These are phyloP conservation scores for Arthrobotrys pseudoclavata DNA, from an alignment of 2,329 filamentous ascomycete species.

Conservation along the genomic window DNA sequence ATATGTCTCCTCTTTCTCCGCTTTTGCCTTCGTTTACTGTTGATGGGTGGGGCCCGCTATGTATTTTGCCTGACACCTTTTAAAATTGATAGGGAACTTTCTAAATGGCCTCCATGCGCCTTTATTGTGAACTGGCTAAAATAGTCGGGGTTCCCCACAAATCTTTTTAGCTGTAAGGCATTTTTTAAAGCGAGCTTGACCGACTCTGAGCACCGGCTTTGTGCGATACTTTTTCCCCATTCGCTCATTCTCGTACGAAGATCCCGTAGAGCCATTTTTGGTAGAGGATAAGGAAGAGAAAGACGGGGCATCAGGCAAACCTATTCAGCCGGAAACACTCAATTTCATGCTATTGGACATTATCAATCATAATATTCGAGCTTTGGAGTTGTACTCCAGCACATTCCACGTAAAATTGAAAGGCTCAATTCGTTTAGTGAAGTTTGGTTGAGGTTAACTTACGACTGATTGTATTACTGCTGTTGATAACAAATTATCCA, in stretches of 20 bases:
- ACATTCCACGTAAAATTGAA: neutral
- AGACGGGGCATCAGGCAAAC: constrained; percentile 8
- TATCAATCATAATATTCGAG: constrained; percentile 1
- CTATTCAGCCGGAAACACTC: constrained; percentile 34
- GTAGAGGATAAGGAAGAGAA: neutral
- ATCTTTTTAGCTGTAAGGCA: neutral
- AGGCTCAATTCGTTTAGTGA: neutral
- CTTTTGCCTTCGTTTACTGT: constrained; percentile 38
- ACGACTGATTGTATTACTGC: neutral
- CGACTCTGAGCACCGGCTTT: constrained; percentile 12
- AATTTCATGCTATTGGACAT: neutral
- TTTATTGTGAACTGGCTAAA: constrained; percentile 43
- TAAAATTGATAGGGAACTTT: constrained; percentile 55
- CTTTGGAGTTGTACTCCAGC: neutral
- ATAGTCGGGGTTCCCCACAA: constrained; percentile 46
- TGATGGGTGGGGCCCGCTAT: constrained; percentile 29
- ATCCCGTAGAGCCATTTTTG: constrained; percentile 29
- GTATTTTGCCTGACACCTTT: constrained; percentile 52
- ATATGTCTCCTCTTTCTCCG: constrained; percentile 50
- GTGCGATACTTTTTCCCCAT: constrained; percentile 5
- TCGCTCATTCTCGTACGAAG: neutral
- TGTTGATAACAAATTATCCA: constrained; percentile 10
- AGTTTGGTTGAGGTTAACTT: too few species aligned
- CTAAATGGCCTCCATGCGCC: constrained; percentile 17
- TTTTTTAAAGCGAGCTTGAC: constrained; percentile 25